Percentiles rank a stretch among this genome's conserved stretches.
Conservation (phyloP, 2,329 filamentous ascomycete species). For the Harringtonia aguacate region DNA sequence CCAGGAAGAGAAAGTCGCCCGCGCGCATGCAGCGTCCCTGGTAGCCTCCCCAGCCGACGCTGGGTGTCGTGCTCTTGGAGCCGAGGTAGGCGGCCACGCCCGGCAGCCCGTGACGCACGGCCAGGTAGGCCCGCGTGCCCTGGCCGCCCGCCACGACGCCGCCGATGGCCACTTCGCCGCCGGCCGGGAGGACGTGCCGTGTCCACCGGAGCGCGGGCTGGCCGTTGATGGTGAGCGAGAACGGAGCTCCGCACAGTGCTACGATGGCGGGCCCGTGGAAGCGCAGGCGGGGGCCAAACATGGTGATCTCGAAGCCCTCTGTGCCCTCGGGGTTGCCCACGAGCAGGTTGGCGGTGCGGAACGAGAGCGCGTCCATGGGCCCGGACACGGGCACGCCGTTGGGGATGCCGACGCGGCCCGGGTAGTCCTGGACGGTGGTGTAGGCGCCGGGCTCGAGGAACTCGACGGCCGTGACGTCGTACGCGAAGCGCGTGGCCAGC, state of each 20-base stretch:
- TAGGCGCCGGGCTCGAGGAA: conserved; percentile 10
- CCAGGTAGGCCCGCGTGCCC: conserved; percentile 39
- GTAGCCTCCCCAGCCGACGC: conserved; percentile 45
- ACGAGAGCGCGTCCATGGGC: conserved; percentile 50
- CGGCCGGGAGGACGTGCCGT: no score
- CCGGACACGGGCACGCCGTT: conserved; percentile 49
- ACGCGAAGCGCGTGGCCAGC: conserved; percentile 35
- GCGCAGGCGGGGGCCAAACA: conserved; percentile 45
- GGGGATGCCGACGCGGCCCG: conserved; percentile 43
- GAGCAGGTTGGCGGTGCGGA: conserved; percentile 47
- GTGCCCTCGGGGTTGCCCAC: conserved; percentile 41
- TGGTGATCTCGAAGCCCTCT: conserved; percentile 49
- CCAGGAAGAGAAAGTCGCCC: conserved; percentile 39
- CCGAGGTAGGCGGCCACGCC: conserved; percentile 44
- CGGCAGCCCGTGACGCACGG: conserved; percentile 28
- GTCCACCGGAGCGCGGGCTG: conserved; percentile 42
- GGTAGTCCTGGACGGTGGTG: conserved; percentile 29
- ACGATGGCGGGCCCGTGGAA: conserved; percentile 45
- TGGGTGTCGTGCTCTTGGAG: conserved; percentile 43
- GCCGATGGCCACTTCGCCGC: no score
- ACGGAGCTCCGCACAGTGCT: conserved; percentile 44
- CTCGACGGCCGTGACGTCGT: conserved; percentile 42
- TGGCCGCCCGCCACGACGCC: conserved; percentile 21
- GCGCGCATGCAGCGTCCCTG: conserved; percentile 43
- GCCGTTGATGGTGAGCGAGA: conserved; percentile 40